These are phyloP conservation scores for Suhomyces wounanorum DNA, from an alignment of 1,139 yeast species.

Conservation along the genomic window DNA sequence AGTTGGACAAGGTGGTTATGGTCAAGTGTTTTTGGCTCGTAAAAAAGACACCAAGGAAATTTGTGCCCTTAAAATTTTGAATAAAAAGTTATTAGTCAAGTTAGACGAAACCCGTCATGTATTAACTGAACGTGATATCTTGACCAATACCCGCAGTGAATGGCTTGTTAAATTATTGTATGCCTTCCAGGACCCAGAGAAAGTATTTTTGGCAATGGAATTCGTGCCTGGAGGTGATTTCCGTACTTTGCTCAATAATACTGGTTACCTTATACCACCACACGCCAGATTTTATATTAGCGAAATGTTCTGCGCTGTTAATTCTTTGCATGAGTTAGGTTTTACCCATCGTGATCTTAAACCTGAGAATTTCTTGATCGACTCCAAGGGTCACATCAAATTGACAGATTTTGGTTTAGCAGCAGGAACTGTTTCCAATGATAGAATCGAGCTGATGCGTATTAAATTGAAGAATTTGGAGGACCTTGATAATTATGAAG, in stretches of 20 bases:
- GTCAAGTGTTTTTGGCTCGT: conserved; percentile 92
- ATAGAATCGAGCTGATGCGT: conserved; percentile 91
- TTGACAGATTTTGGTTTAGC: conserved; percentile 97
- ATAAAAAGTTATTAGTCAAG: conserved; percentile 81
- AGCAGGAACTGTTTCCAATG: conserved; percentile 92
- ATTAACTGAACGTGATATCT: conserved; percentile 91
- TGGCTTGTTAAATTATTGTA: conserved; percentile 94
- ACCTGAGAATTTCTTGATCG: conserved; percentile 95
- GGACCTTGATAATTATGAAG: conserved; percentile 64
- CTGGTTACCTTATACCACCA: conserved; percentile 89
- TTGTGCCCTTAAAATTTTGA: conserved; percentile 91
- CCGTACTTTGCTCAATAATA: conserved; percentile 88
- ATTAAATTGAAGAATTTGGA: conserved; percentile 79
- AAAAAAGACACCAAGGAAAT: conserved; percentile 94
- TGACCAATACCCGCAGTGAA: conserved; percentile 91
- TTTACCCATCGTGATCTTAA: conserved; percentile 96
- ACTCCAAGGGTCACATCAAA: conserved; percentile 92
- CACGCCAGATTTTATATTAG: conserved; percentile 94
- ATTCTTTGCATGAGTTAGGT: conserved; percentile 91
- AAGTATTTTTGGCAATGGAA: conserved; percentile 96
- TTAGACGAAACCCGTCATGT: conserved; percentile 96
- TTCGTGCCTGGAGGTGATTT: conserved; percentile 99
- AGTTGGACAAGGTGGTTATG: conserved; percentile 99
- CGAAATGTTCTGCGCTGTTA: conserved; percentile 95
- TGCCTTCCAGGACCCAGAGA: conserved; percentile 92